These are phyloP conservation scores for Colletotrichum truncatum DNA, from an alignment of 2,329 filamentous ascomycete genomes.

Conservation along the genomic window DNA sequence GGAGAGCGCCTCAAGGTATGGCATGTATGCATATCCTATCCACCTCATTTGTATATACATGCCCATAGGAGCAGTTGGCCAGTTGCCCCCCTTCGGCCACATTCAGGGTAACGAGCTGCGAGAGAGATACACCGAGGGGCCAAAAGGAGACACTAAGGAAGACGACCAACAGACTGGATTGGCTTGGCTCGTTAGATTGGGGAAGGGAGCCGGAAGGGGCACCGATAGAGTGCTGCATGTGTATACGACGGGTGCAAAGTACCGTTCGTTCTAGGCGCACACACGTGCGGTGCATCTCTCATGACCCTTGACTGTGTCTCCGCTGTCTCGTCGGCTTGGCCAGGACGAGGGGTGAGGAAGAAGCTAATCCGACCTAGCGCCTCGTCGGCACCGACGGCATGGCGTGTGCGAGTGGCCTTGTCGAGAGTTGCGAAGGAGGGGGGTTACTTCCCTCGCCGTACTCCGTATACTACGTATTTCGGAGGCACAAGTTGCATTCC, in stretches of 20 bases:
- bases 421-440: constrained; percentile 16
- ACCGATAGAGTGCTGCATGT: constrained; percentile 33
- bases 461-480: constrained; percentile 9
- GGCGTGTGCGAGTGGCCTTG: constrained; percentile 22
- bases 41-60: constrained; percentile 11
- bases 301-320: constrained; percentile 24
- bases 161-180: constrained; percentile 33
- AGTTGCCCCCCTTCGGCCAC: constrained; percentile 13
- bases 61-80: constrained; percentile 8
- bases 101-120: constrained; percentile 31
- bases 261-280: constrained; percentile 33
- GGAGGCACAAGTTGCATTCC: constrained; percentile 23
- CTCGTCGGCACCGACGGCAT: constrained; percentile 30
- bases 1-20: constrained; percentile 23
- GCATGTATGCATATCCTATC: constrained; percentile 2
- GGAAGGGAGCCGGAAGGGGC: constrained; percentile 32
- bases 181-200: constrained; percentile 33
- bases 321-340: constrained; percentile 22
- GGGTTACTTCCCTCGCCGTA: background rate
- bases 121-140: constrained; percentile 32
- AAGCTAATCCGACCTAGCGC: constrained; percentile 23
- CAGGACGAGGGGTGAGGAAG: constrained; percentile 5
- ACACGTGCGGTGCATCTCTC: constrained; percentile 29
- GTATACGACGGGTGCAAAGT: constrained; percentile 30
- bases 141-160: constrained; percentile 30